Evolutionary conservation across 2,329 filamentous ascomycete species (phyloP).

Genomic region (Bertia moriformis): DNA sequence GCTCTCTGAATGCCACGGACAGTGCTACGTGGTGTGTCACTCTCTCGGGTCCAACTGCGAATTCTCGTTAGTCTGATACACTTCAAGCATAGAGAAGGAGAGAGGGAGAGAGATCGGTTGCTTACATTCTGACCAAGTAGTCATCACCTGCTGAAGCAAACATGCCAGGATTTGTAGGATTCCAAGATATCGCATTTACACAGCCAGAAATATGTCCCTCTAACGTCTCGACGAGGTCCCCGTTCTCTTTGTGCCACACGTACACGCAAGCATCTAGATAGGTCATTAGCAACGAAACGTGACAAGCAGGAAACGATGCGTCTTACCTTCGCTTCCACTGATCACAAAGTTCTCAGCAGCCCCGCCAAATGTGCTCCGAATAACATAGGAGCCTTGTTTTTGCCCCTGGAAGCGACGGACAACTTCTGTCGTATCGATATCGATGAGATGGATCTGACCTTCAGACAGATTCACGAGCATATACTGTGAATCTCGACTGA

Average conservation of each 20-base stretch:
- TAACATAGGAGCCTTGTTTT: not conserved
- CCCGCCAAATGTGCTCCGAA: not conserved
- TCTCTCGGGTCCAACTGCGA: not conserved
- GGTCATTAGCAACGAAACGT: not conserved
- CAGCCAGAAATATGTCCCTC: not conserved
- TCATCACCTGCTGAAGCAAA: slow-evolving; percentile 1
- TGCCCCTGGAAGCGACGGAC: not conserved
- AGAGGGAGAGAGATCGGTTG: too few species aligned
- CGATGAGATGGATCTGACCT: slow-evolving; percentile 1
- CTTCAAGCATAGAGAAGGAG: too few species aligned
- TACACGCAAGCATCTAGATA: not conserved
- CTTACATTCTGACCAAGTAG: not conserved
- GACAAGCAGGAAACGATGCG: not conserved
- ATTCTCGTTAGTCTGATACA: too few species aligned
- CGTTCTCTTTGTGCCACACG: slow-evolving; percentile 1
- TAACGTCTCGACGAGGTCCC: not conserved
- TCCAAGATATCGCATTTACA: not conserved
- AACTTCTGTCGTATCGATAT: not conserved
- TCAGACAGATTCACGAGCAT: not conserved
- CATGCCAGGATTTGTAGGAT: not conserved
- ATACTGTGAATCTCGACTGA: not conserved
- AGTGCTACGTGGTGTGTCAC: not conserved
- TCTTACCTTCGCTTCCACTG: not conserved
- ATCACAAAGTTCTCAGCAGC: not conserved
- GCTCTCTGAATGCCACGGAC: not conserved